Percentiles rank a stretch among this genome's conserved stretches.
Conservation (phyloP, 345 rosid genomes). For the Brassica rapa region DNA sequence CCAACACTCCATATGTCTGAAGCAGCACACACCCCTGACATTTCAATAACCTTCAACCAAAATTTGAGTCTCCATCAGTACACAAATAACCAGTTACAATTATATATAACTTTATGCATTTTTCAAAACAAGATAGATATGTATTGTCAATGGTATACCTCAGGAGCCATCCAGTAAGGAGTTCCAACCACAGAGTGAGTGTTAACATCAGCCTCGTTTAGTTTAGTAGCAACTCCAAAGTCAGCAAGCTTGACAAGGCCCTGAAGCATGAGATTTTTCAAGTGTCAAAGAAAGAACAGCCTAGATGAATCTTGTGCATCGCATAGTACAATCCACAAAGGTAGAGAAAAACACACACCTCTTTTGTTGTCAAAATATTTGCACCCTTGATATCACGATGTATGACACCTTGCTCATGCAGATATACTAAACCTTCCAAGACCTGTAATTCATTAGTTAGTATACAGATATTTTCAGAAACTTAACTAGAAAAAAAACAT, state of each 20-base stretch:
- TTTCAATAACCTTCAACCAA: conserved; percentile 78
- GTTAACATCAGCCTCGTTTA: conserved; percentile 96
- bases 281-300: conserved; percentile 17
- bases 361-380: conserved; percentile 93
- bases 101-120: neutral
- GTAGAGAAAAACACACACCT: conserved; percentile 47
- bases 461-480: conserved; percentile 12
- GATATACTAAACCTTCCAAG: conserved; percentile 93
- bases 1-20: conserved; percentile 99
- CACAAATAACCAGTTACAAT: conserved; percentile 6
- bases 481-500: conserved; percentile 24
- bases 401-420: conserved; percentile 98
- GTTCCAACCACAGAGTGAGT: conserved; percentile 99
- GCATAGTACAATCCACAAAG: conserved; percentile 7
- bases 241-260: conserved; percentile 99
- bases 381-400: conserved; percentile 99
- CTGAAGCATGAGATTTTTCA: conserved; percentile 46
- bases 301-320: conserved; percentile 16
- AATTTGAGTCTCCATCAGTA: conserved; percentile 7
- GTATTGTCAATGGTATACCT: conserved; percentile 52
- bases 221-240: conserved; percentile 99
- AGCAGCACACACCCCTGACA: conserved; percentile 99
- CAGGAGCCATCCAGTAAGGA: conserved; percentile 99
- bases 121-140: neutral
- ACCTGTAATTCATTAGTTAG: conserved; percentile 55